phyloP scores from a whole-genome alignment of 768 basidiomycete genomes.

The Rhizopogon vulgaris region DNA sequence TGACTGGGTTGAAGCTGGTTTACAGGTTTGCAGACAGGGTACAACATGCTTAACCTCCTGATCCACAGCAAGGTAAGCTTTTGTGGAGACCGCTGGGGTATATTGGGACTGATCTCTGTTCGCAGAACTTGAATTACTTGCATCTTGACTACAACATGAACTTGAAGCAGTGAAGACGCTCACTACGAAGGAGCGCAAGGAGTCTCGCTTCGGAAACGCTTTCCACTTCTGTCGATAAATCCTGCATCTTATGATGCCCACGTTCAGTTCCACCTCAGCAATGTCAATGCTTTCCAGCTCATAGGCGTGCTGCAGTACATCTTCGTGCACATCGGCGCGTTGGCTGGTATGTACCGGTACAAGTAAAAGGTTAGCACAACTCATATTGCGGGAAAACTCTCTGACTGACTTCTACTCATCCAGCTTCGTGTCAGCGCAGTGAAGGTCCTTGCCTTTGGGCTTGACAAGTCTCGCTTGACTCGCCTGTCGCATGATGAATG shows the following conservation, averaged over 20 bases:
- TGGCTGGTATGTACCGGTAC: slow-evolving; percentile 99
- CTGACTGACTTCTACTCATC: slow-evolving; percentile 3
- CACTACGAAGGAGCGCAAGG: slow-evolving; percentile 99
- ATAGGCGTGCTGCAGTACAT: slow-evolving; percentile 98
- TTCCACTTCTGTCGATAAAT: slow-evolving; percentile 99
- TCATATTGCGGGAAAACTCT: background rate
- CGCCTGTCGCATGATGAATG: slow-evolving; percentile 53
- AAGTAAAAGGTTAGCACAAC: slow-evolving; percentile 80
- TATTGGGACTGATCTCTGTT: background rate
- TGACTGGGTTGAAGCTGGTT: slow-evolving; percentile 93
- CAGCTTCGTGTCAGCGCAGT: slow-evolving; percentile 63
- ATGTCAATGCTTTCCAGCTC: slow-evolving; percentile 98
- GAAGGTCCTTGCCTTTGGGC: slow-evolving; percentile 52
- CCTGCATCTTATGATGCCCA: slow-evolving; percentile 92
- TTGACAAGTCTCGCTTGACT: slow-evolving; percentile 56
- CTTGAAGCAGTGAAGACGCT: slow-evolving; percentile 95
- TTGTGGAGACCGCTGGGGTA: background rate
- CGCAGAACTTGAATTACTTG: slow-evolving; percentile 93
- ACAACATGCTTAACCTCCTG: slow-evolving; percentile 98
- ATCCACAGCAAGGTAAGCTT: slow-evolving; percentile 88
- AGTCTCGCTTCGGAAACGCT: slow-evolving; percentile 99
- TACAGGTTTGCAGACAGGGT: slow-evolving; percentile 97
- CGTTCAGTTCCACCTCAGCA: slow-evolving; percentile 96
- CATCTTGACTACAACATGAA: slow-evolving; percentile 99
- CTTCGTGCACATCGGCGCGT: slow-evolving; percentile 96